Conservation (phyloP, 495 filamentous ascomycete genomes). For the Hypoxylon intermedium region DNA sequence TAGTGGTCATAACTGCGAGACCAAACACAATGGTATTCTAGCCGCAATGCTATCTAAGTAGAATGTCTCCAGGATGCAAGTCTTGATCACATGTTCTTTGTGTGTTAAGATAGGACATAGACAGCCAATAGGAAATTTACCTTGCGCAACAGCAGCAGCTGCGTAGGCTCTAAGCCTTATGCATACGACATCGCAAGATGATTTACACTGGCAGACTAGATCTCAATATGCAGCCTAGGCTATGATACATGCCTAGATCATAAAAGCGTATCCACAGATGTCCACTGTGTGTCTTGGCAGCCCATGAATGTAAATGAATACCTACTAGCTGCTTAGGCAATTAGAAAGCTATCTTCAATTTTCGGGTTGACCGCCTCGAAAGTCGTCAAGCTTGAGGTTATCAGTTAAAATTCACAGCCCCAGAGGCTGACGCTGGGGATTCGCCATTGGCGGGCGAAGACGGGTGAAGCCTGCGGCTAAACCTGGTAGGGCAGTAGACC, state of each 20-base stretch:
- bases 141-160: background rate
- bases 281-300: background rate
- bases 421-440: slow-evolving; percentile 13
- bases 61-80: background rate
- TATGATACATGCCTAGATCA: background rate
- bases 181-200: slow-evolving; percentile 4
- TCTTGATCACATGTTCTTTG: background rate
- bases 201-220: too few species aligned
- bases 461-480: slow-evolving; percentile 15
- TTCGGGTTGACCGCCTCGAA: background rate
- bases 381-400: background rate
- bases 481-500: slow-evolving; percentile 6
- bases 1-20: background rate
- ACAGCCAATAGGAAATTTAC: background rate
- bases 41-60: too few species aligned
- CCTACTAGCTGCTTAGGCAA: too few species aligned
- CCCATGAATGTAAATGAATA: too few species aligned
- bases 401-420: slow-evolving; percentile 17
- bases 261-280: background rate
- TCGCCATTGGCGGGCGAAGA: slow-evolving; percentile 13
- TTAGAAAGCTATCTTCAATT: too few species aligned
- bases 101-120: background rate
- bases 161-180: slow-evolving; percentile 12
- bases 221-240: background rate
- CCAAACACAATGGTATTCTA: background rate